Conservation (phyloP, 805 yeast genomes). For the Candida multigemmis region DNA sequence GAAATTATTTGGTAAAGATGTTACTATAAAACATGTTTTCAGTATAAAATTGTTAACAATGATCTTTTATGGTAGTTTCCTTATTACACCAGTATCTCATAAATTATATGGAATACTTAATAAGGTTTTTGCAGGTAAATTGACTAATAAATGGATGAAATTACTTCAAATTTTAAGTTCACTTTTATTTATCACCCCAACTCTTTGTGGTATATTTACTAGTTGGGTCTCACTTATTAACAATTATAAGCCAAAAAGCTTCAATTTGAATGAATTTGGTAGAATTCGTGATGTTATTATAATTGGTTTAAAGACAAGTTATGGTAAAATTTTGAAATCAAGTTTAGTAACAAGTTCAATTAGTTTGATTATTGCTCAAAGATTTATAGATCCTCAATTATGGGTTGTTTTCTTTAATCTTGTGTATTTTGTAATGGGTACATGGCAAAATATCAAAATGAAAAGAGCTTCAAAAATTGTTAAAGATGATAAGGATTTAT, state of each 20-base stretch:
- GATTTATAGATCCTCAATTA: constrained; percentile 43
- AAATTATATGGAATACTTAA: constrained; percentile 40
- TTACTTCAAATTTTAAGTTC: constrained; percentile 43
- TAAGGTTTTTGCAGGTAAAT: constrained; percentile 29
- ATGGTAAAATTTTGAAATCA: constrained; percentile 37
- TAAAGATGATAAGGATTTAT: constrained; percentile 1
- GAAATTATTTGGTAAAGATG: constrained; percentile 6
- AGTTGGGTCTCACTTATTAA: constrained; percentile 47
- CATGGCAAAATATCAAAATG: constrained; percentile 49
- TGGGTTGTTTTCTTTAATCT: constrained; percentile 60
- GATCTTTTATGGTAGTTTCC: constrained; percentile 45
- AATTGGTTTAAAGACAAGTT: constrained; percentile 31
- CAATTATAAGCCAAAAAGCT: constrained; percentile 11
- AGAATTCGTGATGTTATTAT: constrained; percentile 12
- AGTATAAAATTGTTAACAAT: constrained; percentile 41
- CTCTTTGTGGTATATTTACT: constrained; percentile 38
- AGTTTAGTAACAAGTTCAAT: constrained; percentile 48
- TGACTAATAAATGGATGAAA: constrained; percentile 29
- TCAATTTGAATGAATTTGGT: constrained; percentile 7
- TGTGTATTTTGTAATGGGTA: constrained; percentile 52
- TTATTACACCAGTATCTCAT: constrained; percentile 54
- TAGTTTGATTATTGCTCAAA: constrained; percentile 48
- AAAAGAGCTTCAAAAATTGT: constrained; percentile 7
- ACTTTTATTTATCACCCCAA: constrained; percentile 48
- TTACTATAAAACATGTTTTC: constrained; percentile 28